Evolutionary conservation across 2,329 filamentous ascomycete genomes (phyloP), one percentile per base, ranked within the genome.

Genomic region (Fragosphaeria purpurea): DNA sequence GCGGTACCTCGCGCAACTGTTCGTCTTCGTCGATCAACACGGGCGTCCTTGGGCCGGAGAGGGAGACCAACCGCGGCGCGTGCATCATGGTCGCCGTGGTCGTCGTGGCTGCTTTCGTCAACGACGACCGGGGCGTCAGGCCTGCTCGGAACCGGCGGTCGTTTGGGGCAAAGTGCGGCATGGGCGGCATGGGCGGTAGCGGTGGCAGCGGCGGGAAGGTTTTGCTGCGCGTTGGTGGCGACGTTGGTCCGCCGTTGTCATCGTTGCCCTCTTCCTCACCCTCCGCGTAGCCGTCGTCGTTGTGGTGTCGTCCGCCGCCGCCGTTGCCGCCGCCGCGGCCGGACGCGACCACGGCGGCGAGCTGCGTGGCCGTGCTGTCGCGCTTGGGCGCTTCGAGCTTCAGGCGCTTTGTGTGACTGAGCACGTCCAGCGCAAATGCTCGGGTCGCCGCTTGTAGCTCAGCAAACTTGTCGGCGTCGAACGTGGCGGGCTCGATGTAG

Each of bases 381-480:
- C 46, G 38, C 13, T 46, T 41, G 30, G 53, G 50, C 2, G 57
- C 40, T 7, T 62, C 62, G 31, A 67, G 56, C 46, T 60, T 63
- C 22, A 67, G 48, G 6, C 67, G 61, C 48, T 61, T 65, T 34
- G 67, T 63, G 9, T 62, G 62, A 47, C 70, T 66, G 50, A 70
- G 55, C 1, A 66, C 59, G 35, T 66, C 61, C n/a, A 71, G 60
- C 30, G 69, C 70, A 44, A 71, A 65, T 0, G 65, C 53, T 50
- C 67, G 70, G 2, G 67, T 67, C 0, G 68, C 66, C 0, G 65
- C 58, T 48, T 70, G 68, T 5, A 72, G 55, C 13, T 66, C 63
- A 1, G 60, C 52, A 48, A 69, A 72, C 50, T 61, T 65, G 32
- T 58, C 56, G 22, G 58, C 55, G 8, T 68, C 64, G 50, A 69